Evolutionary conservation across 2,329 filamentous ascomycete species (phyloP).

Genomic region (Amphichorda felina): DNA sequence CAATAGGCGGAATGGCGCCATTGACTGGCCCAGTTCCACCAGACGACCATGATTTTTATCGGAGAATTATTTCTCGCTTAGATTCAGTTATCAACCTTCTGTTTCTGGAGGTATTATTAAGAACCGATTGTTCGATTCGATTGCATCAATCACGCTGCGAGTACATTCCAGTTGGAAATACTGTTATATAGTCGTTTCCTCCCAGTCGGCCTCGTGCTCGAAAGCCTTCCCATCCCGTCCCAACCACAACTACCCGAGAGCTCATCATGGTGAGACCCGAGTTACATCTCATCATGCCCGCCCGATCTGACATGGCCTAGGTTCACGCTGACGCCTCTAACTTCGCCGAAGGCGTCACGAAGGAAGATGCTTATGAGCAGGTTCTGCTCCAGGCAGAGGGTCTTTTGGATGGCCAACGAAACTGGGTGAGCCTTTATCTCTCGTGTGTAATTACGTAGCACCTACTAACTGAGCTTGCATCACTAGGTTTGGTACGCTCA

Average conservation of each 20-base stretch:
- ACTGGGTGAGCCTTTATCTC: constrained; percentile 50
- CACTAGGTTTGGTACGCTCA: constrained; percentile 12
- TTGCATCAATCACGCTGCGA: no score
- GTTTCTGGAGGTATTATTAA: no score
- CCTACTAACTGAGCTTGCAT: background rate
- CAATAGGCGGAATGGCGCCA: background rate
- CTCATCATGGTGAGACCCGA: constrained; percentile 1
- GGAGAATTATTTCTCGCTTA: no score
- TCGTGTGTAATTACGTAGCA: background rate
- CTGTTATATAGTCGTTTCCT: no score
- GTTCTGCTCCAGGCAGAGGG: constrained; percentile 56
- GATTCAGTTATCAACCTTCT: no score
- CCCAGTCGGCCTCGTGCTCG: background rate
- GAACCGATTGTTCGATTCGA: no score
- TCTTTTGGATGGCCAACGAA: constrained; percentile 60
- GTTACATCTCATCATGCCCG: background rate
- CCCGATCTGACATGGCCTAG: constrained; percentile 19
- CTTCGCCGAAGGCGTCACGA: constrained; percentile 54
- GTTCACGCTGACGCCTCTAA: constrained; percentile 72
- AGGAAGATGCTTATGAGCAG: constrained; percentile 63
- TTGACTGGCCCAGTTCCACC: background rate
- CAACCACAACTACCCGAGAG: background rate
- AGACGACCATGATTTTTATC: no score
- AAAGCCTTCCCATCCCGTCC: background rate
- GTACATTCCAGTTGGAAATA: no score